phyloP scores from a whole-genome alignment of 371 early-diverging fungal genomes.

The Lichtheimia ornata region DNA sequence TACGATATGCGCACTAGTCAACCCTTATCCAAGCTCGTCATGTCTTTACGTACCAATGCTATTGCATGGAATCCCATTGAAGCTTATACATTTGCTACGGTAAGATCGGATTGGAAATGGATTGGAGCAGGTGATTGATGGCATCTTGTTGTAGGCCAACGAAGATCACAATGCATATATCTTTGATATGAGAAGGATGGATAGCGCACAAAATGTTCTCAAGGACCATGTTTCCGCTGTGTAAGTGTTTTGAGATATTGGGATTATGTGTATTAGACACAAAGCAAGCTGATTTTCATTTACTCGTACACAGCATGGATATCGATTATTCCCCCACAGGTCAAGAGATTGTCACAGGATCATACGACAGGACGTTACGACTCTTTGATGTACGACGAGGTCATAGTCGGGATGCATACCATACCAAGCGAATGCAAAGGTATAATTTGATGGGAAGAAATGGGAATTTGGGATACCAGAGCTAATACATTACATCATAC shows the following conservation, averaged over 20 bases:
- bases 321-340: constrained; percentile 99
- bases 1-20: constrained; percentile 89
- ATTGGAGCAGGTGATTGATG: background rate
- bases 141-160: constrained; percentile 66
- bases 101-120: constrained; percentile 6
- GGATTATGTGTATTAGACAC: background rate
- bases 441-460: constrained; percentile 10
- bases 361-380: constrained; percentile 95
- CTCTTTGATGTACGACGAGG: constrained; percentile 84
- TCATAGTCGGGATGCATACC: constrained; percentile 95
- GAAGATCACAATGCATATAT: constrained; percentile 97
- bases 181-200: constrained; percentile 96
- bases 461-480: background rate
- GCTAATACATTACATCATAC: background rate
- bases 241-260: constrained; percentile 37
- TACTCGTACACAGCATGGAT: constrained; percentile 68
- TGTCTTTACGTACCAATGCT: constrained; percentile 88
- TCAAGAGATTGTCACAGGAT: constrained; percentile 93
- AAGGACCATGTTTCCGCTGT: constrained; percentile 98
- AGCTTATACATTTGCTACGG: constrained; percentile 87
- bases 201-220: constrained; percentile 78
- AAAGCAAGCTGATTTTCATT: background rate
- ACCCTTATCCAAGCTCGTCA: constrained; percentile 78
- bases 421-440: constrained; percentile 98
- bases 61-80: constrained; percentile 98